These are phyloP conservation scores for Apiotrichum akiyoshidainum DNA, from an alignment of 1,284 basidiomycete species.

Conservation along the genomic window DNA sequence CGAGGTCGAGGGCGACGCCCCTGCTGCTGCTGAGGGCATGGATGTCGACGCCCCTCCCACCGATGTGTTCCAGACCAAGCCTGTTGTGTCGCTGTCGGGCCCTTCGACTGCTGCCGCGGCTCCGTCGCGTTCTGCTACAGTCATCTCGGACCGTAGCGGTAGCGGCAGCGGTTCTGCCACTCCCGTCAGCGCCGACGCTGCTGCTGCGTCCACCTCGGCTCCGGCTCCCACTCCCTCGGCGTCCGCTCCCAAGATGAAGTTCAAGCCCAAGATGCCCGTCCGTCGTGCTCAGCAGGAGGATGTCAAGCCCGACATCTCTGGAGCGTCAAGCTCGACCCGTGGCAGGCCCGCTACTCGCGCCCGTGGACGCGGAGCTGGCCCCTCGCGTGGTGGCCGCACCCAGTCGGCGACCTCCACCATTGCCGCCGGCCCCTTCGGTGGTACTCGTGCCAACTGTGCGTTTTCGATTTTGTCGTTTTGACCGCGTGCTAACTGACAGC, in stretches of 20 bases:
- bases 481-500: neutral
- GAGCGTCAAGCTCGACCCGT: neutral
- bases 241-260: conserved; percentile 39
- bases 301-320: conserved; percentile 9
- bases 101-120: neutral
- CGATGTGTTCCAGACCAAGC: neutral
- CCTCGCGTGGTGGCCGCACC: neutral
- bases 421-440: conserved; percentile 23
- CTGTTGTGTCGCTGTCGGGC: neutral
- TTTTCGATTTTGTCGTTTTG: neutral
- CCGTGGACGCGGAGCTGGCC: neutral
- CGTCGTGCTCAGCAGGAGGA: conserved; percentile 30
- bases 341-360: conserved; percentile 7
- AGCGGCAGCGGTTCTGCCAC: neutral
- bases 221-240: neutral
- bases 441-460: conserved; percentile 4
- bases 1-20: neutral
- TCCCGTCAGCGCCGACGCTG: too few species aligned
- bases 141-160: neutral
- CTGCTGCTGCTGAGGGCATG: neutral
- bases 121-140: conserved; percentile 3
- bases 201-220: neutral
- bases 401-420: conserved; percentile 4
- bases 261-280: conserved; percentile 48
- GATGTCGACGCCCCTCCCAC: conserved; percentile 5